Base-by-base conservation (phyloP, 1,284 basidiomycete genomes). In the Malassezia cuniculi region DNA sequence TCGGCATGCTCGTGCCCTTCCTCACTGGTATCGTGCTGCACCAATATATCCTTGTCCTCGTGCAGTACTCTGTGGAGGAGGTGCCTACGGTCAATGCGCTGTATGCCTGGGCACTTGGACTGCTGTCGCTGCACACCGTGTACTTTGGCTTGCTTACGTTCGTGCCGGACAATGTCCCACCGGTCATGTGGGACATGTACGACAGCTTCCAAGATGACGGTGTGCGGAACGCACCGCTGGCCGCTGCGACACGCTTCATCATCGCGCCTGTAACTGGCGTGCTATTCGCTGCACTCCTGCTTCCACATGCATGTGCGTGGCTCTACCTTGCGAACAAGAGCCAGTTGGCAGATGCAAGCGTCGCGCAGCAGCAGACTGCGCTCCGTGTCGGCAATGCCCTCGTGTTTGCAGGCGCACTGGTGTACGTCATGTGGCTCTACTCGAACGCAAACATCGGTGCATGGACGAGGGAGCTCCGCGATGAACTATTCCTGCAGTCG, bases 401-500 rank as follows among this genome's bases (percentile, higher is more conserved):
- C 20, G 11, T 34, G 14, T 21, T 21, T 10, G 22, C 21, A 4
- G 17, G 21, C 14, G 36, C 17, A 14, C 17, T 19, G 6, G 4
- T 12, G 18, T 26, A 28, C 16, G 36, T 30, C 14, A n/a, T 27
- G 4, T 24, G 31, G 31, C 27, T 12, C 25, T 39, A 39, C 20
- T n/a, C 31, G 12, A 14, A n/a, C 12, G 15, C 15, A 7, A 20
- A 20, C n/a, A 55, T 57, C 41, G 45, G 51, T 4, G 22, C 24
- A 21, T 62, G 59, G 59, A 64, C 61, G 12, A 44, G 50, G 3
- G 8, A 50, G 27, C 32, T 64, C 10, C 60, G 55, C 36, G 61
- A 64, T 37, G 59, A 64, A 35, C 45, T 62, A 8, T 64, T 54
- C 26, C 48, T 64, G 33, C 55, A 58, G 31, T 54, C 48, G 21